Conservation (phyloP, 2,329 filamentous ascomycete genomes). For the Penicillium carneum region DNA sequence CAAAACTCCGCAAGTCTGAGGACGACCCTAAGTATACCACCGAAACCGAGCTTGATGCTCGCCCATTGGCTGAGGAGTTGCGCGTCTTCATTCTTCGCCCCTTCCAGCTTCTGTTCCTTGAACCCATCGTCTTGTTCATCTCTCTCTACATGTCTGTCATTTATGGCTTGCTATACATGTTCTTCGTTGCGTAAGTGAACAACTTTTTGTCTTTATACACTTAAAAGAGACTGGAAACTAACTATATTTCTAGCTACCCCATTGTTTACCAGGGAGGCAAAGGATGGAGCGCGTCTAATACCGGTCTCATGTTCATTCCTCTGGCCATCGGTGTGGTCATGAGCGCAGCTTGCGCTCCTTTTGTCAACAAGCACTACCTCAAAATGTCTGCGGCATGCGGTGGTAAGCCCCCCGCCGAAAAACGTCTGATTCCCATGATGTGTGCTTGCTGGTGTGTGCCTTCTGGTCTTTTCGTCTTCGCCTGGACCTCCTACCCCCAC, state of each 20-base stretch:
- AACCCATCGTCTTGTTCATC: constrained; percentile 85
- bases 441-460: constrained; percentile 75
- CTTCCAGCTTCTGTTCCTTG: constrained; percentile 82
- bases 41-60: constrained; percentile 78
- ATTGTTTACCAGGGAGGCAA: constrained; percentile 80
- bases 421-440: constrained; percentile 84
- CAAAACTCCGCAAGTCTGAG: constrained; percentile 73
- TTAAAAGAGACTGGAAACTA: constrained; percentile 12
- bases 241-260: constrained; percentile 47
- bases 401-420: constrained; percentile 78
- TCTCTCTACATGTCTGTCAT: constrained; percentile 85
- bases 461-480: constrained; percentile 71
- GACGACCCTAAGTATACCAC: constrained; percentile 74
- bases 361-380: constrained; percentile 84
- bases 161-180: constrained; percentile 60
- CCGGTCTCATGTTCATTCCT: constrained; percentile 87
- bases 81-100: constrained; percentile 79
- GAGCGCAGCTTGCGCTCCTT: constrained; percentile 71
- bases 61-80: constrained; percentile 72
- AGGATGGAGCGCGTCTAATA: constrained; percentile 74
- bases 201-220: not conserved
- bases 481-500: constrained; percentile 70
- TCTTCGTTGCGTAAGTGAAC: constrained; percentile 62
- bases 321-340: constrained; percentile 75
- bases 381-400: constrained; percentile 67